A percentile compares a stretch with the other conserved stretches of the same genome.
These are phyloP conservation scores for Vitis rotundifolia DNA, from an alignment of 164 flowering plant species.

Conservation along the genomic window DNA sequence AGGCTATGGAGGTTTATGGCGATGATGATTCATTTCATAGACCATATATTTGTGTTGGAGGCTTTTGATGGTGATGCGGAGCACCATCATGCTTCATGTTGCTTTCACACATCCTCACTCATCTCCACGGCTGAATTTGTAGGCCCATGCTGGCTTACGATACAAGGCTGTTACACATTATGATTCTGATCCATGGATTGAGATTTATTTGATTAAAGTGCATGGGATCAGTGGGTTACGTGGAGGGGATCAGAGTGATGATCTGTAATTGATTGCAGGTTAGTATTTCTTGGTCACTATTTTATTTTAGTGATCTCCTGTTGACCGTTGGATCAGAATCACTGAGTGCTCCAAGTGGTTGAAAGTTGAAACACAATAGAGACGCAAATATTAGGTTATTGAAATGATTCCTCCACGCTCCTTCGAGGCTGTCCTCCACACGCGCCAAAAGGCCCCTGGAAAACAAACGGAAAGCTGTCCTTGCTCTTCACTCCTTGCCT, in stretches of 20 bases:
- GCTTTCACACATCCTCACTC: background rate
- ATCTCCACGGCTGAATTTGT: background rate
- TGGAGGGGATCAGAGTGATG: background rate
- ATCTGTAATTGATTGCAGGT: background rate
- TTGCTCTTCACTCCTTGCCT: background rate
- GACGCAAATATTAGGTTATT: background rate
- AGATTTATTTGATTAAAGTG: background rate
- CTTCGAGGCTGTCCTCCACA: background rate
- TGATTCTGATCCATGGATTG: background rate
- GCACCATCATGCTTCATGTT: conserved; percentile 1
- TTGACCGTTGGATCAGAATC: conserved; percentile 13
- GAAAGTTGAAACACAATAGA: background rate
- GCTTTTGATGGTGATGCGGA: background rate
- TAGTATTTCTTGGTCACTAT: background rate
- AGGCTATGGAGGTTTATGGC: conserved; percentile 35
- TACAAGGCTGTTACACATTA: background rate
- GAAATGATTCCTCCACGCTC: background rate
- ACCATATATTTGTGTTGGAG: background rate
- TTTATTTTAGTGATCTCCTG: background rate
- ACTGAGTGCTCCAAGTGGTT: background rate
- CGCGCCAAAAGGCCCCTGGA: background rate
- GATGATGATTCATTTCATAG: conserved; percentile 13
- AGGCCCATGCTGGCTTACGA: background rate
- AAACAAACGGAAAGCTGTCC: background rate
- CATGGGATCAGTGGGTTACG: too few species aligned